Percentiles rank a stretch among this genome's conserved stretches.
These are phyloP conservation scores for Mycena maculata DNA, from an alignment of 768 basidiomycete species.

Conservation along the genomic window DNA sequence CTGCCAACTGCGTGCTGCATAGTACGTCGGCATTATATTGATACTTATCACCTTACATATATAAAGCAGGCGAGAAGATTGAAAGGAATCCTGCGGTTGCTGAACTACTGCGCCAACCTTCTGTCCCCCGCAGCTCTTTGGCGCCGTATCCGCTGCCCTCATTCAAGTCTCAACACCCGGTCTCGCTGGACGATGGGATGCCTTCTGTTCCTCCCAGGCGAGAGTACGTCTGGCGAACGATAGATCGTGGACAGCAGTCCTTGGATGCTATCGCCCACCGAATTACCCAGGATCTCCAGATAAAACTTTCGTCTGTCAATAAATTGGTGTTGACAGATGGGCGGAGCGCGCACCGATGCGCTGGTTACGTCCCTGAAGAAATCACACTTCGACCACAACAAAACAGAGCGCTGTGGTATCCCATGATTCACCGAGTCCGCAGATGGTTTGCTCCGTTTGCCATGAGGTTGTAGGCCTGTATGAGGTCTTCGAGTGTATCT, in stretches of 20 bases:
- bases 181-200: no score
- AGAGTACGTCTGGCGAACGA: constrained; percentile 9
- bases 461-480: background rate
- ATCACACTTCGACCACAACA: background rate
- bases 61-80: background rate
- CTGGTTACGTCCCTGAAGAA: constrained; percentile 7
- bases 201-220: background rate
- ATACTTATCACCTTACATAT: background rate
- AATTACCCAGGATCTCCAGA: background rate
- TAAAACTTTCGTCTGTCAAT: background rate
- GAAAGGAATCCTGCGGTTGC: background rate
- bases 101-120: background rate
- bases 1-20: constrained; percentile 7
- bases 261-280: background rate
- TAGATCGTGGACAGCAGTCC: background rate
- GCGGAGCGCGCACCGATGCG: background rate
- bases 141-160: no score
- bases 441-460: background rate
- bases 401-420: background rate
- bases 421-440: background rate
- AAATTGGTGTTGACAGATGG: background rate
- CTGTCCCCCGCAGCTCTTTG: background rate
- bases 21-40: background rate
- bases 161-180: no score
- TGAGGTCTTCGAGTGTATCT: no score